A percentile compares a stretch with the other conserved stretches of the same genome.
These are phyloP conservation scores for Penicillium sp. DNA, from an alignment of 2,329 filamentous ascomycete species.

Conservation along the genomic window DNA sequence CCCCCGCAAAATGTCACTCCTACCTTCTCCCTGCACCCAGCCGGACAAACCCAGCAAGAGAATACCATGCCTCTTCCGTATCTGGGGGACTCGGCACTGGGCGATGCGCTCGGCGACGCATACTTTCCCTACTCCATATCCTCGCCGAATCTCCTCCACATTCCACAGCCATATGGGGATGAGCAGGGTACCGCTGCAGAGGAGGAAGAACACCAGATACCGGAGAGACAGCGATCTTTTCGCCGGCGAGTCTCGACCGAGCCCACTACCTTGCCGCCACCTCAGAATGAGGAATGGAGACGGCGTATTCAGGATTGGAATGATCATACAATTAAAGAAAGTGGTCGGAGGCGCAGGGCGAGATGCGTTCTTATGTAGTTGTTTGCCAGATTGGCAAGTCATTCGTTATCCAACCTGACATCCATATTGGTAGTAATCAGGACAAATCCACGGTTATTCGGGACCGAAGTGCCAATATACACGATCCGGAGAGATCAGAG, in stretches of 20 bases:
- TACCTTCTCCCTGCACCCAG: conserved; percentile 16
- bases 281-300: conserved; percentile 37
- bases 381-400: neutral
- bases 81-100: conserved; percentile 16
- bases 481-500: neutral
- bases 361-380: conserved; percentile 41
- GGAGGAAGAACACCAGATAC: conserved; percentile 21
- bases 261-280: conserved; percentile 29
- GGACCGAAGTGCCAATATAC: neutral
- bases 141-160: conserved; percentile 33
- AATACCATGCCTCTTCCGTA: conserved; percentile 13
- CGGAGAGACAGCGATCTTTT: conserved; percentile 21
- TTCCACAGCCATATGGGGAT: conserved; percentile 20
- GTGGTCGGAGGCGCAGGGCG: conserved; percentile 31
- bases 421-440: neutral
- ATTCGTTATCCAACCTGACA: neutral
- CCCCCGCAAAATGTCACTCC: conserved; percentile 11
- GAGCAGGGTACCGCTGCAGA: conserved; percentile 20
- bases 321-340: conserved; percentile 37
- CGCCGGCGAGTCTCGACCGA: conserved; percentile 35
- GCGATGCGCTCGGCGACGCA: conserved; percentile 19
- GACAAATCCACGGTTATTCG: neutral
- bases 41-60: conserved; percentile 5
- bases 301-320: conserved; percentile 41
- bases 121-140: conserved; percentile 34